Conservation (phyloP, 2,329 filamentous ascomycete genomes). For the Microcera coccophila region DNA sequence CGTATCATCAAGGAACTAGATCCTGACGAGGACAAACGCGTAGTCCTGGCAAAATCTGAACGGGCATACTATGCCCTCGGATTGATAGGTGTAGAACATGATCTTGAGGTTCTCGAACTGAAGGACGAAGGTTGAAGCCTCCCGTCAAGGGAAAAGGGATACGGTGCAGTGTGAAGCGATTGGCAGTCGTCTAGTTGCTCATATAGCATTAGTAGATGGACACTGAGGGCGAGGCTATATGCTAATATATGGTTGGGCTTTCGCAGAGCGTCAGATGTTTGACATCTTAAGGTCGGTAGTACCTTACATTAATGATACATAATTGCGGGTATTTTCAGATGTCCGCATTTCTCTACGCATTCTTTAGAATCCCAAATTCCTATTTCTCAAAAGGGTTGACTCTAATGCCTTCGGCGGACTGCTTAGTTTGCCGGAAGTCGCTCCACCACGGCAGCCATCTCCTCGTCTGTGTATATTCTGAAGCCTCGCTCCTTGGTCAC, state of each 20-base stretch:
- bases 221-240: too few relatives aligned
- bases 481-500: constrained; percentile 98
- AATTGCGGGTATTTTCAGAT: constrained; percentile 10
- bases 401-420: background rate
- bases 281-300: constrained; percentile 14
- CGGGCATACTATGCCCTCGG: constrained; percentile 74
- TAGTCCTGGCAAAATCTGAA: constrained; percentile 61
- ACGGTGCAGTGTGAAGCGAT: too few relatives aligned
- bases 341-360: constrained; percentile 11
- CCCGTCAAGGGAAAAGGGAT: too few relatives aligned
- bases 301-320: constrained; percentile 31
- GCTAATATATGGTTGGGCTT: background rate
- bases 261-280: constrained; percentile 5
- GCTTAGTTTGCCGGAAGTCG: constrained; percentile 66
- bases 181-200: too few relatives aligned
- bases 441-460: constrained; percentile 91
- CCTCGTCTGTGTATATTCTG: constrained; percentile 95
- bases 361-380: constrained; percentile 2
- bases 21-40: constrained; percentile 36
- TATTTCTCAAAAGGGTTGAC: constrained; percentile 3
- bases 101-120: constrained; percentile 62
- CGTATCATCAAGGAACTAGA: constrained; percentile 47
- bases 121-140: constrained; percentile 36
- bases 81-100: constrained; percentile 71
- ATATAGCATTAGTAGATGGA: background rate